phyloP scores from a whole-genome alignment of 2,329 filamentous ascomycete genomes.

The Verticillium zaregamsianum region DNA sequence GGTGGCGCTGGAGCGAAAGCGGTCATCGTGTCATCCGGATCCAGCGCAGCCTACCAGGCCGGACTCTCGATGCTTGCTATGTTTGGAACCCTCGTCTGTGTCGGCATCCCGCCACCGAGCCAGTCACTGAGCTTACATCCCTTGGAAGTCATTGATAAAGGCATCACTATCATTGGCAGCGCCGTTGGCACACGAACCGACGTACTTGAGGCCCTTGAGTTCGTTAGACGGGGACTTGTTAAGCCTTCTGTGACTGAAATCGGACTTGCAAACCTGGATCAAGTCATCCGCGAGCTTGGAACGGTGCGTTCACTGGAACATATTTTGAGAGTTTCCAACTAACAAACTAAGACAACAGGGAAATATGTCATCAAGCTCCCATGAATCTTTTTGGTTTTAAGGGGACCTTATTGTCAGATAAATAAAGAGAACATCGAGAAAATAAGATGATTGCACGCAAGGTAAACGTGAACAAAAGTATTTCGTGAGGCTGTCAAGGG shows the following conservation, averaged over 20 bases:
- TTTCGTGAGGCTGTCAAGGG: no score
- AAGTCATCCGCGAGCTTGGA: not conserved
- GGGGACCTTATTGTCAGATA: not conserved
- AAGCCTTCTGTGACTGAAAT: conserved; percentile 20
- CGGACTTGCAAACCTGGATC: conserved; percentile 17
- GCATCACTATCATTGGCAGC: conserved; percentile 28
- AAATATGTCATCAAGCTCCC: not conserved
- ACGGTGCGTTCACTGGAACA: not conserved
- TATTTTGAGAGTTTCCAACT: not conserved
- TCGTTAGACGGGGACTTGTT: conserved; percentile 20
- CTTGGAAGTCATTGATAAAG: conserved; percentile 26
- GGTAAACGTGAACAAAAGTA: no score
- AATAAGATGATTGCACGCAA: not conserved
- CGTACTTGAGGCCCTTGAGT: conserved; percentile 35
- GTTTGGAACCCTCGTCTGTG: conserved; percentile 34
- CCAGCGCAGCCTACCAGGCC: conserved; percentile 25
- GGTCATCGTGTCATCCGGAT: conserved; percentile 26
- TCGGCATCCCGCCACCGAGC: conserved; percentile 26
- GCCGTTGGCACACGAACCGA: conserved; percentile 31
- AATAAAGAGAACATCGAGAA: not conserved
- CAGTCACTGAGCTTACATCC: conserved; percentile 24
- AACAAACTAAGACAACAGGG: not conserved
- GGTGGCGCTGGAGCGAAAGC: conserved; percentile 18
- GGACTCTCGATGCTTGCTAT: conserved; percentile 27
- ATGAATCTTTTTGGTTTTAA: not conserved